These are phyloP conservation scores for Monosporascus cannonballus DNA, from an alignment of 2,329 filamentous ascomycete species.

Conservation along the genomic window DNA sequence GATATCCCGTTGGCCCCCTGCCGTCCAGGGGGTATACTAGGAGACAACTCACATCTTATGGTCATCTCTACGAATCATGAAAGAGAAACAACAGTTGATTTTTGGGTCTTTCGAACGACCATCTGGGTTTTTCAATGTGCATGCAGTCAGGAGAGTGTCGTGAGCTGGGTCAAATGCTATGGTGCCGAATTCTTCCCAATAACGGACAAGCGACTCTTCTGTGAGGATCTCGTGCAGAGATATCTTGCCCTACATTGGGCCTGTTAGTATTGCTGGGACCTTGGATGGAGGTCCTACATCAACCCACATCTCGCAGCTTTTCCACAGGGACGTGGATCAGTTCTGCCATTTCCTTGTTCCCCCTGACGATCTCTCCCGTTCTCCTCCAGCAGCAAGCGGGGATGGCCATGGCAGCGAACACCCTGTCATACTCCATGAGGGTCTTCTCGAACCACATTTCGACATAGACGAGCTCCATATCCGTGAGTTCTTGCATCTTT, in stretches of 20 bases:
- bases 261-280: conserved; percentile 4
- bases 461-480: conserved; percentile 89
- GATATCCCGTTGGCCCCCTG: no score
- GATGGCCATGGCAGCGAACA: conserved; percentile 98
- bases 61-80: conserved; percentile 89
- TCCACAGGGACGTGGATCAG: conserved; percentile 91
- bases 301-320: conserved; percentile 77
- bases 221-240: conserved; percentile 93
- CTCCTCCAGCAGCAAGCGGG: conserved; percentile 95
- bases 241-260: conserved; percentile 67
- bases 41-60: conserved; percentile 79
- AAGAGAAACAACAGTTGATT: conserved; percentile 94
- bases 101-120: conserved; percentile 62
- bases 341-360: conserved; percentile 98
- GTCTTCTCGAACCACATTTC: conserved; percentile 99
- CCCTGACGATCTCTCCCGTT: conserved; percentile 94
- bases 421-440: conserved; percentile 95
- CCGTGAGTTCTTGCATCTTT: conserved; percentile 84
- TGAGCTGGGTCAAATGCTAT: conserved; percentile 94
- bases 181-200: conserved; percentile 98
- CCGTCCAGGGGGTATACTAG: background rate
- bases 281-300: background rate
- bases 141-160: conserved; percentile 92
- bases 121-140: conserved; percentile 78
- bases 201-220: conserved; percentile 89